Conservation (phyloP, 495 filamentous ascomycete genomes). For the Cairneyella variabilis region DNA sequence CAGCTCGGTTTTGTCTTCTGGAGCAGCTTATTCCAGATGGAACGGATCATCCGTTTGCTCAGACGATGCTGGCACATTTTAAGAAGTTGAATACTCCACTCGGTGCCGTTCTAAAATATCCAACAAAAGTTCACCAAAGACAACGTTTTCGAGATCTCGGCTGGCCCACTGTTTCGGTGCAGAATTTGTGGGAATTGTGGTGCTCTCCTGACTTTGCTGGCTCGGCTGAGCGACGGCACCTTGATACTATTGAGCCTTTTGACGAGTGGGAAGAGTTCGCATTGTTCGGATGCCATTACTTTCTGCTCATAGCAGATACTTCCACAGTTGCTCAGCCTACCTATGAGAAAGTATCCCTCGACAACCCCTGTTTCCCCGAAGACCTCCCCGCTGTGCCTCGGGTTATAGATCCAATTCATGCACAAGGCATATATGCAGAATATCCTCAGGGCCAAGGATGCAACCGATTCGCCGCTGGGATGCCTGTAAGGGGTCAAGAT, state of each 20-base stretch:
- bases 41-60: conserved; percentile 73
- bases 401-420: no score
- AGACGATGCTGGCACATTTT: conserved; percentile 85
- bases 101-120: conserved; percentile 68
- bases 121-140: conserved; percentile 57
- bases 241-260: conserved; percentile 75
- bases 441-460: conserved; percentile 23
- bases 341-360: no score
- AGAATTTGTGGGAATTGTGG: conserved; percentile 79
- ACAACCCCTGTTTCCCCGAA: no score
- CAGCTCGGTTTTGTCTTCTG: conserved; percentile 68
- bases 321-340: background rate
- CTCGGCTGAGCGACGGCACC: conserved; percentile 43
- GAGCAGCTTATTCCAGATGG: conserved; percentile 85
- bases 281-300: conserved; percentile 82
- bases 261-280: conserved; percentile 97
- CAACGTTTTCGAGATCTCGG: conserved; percentile 60
- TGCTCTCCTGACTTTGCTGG: conserved; percentile 57
- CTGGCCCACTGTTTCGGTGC: conserved; percentile 58
- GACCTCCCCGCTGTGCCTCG: no score
- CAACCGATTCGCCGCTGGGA: conserved; percentile 22
- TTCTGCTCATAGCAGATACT: conserved; percentile 61
- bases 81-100: conserved; percentile 73
- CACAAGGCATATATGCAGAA: conserved; percentile 12
- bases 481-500: conserved; percentile 11